A percentile compares a stretch with the other conserved stretches of the same genome.
phyloP scores from a whole-genome alignment of 768 basidiomycete genomes.

The Cystobasidiopsis lactophilus region DNA sequence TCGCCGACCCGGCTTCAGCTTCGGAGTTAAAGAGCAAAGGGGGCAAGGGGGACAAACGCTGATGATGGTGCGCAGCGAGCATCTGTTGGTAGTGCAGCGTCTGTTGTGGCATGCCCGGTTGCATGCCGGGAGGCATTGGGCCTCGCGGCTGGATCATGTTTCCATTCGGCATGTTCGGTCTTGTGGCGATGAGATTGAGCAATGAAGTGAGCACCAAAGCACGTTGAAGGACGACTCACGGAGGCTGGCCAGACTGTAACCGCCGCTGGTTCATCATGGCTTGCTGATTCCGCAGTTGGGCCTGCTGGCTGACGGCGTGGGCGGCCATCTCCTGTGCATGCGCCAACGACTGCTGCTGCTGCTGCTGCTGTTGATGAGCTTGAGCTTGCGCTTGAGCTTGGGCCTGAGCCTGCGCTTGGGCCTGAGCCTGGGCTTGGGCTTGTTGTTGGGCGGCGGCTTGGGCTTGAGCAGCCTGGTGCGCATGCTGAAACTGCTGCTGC shows the following conservation, averaged over 20 bases:
- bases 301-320: background rate
- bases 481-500: slow-evolving; percentile 5
- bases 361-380: slow-evolving; percentile 5
- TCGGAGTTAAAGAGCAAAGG: background rate
- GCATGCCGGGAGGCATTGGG: background rate
- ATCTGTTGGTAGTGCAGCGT: slow-evolving; percentile 5
- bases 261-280: background rate
- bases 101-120: slow-evolving; percentile 6
- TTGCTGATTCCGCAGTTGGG: background rate
- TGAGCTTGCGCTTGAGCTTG: slow-evolving; percentile 1
- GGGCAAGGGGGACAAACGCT: background rate
- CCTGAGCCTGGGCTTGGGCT: background rate
- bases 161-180: background rate
- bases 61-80: background rate
- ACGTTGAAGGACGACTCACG: background rate
- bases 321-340: background rate
- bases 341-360: slow-evolving; percentile 7
- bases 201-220: background rate
- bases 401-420: background rate
- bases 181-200: background rate
- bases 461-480: background rate
- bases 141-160: background rate
- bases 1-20: background rate
- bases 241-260: background rate
- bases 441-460: background rate